Percentiles rank a stretch among this genome's conserved stretches.
Evolutionary conservation across 768 basidiomycete genomes (phyloP).

Genomic region (Suillus subalutaceus): DNA sequence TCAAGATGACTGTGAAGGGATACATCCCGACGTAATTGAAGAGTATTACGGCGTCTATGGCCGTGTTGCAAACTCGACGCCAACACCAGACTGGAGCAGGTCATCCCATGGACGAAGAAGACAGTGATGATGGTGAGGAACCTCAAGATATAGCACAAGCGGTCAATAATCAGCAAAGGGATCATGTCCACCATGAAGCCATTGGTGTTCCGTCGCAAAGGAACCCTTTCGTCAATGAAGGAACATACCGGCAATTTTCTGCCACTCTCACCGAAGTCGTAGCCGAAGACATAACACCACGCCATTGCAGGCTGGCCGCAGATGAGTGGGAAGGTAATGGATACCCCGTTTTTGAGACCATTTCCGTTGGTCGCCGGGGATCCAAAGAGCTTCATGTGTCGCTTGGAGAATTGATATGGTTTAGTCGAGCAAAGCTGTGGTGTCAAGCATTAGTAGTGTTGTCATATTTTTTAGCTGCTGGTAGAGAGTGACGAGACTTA

Average conservation of each 20-base stretch:
- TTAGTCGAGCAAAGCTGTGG: constrained; percentile 16
- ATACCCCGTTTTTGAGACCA: constrained; percentile 18
- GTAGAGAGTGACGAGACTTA: not conserved
- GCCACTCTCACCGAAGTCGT: not conserved
- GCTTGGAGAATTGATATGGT: constrained; percentile 16
- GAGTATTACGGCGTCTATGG: constrained; percentile 20
- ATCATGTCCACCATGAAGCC: constrained; percentile 6
- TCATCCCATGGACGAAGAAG: constrained; percentile 12
- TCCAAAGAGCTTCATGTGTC: not conserved
- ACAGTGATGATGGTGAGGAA: not conserved
- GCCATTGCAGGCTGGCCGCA: constrained; percentile 16
- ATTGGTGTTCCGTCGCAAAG: constrained; percentile 6
- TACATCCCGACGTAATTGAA: constrained; percentile 21
- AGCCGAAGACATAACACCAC: constrained; percentile 3
- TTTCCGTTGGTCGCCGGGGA: constrained; percentile 1
- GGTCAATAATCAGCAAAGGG: not conserved
- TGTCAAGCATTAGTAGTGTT: constrained; percentile 15
- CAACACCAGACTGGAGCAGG: constrained; percentile 12
- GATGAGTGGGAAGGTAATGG: constrained; percentile 19
- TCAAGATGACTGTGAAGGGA: constrained; percentile 15
- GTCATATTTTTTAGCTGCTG: not conserved
- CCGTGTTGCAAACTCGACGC: not conserved
- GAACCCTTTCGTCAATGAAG: constrained; percentile 15
- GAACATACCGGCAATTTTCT: constrained; percentile 9
- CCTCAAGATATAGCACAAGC: not conserved